Percentiles rank a stretch among this genome's conserved stretches.
Conservation (phyloP, 2,329 filamentous ascomycete genomes). For the Aspergillus hiratsukae region DNA sequence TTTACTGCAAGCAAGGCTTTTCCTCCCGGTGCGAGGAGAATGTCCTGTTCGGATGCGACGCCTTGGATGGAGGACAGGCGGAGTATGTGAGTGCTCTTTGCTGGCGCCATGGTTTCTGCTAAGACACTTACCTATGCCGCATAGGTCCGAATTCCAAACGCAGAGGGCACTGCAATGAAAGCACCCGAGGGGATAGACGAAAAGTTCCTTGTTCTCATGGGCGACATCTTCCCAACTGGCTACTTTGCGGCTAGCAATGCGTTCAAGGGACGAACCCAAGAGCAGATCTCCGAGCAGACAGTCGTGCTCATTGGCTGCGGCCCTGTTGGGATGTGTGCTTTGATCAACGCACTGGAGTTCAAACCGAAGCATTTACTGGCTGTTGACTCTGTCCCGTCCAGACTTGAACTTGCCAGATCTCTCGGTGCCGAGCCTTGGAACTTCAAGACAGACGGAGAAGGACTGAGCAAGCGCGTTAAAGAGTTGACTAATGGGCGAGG, state of each 20-base stretch:
- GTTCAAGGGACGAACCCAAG: slow-evolving; percentile 57
- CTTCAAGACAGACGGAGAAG: slow-evolving; percentile 63
- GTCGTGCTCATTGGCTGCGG: slow-evolving; percentile 82
- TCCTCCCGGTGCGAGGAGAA: slow-evolving; percentile 72
- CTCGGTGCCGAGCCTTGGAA: slow-evolving; percentile 82
- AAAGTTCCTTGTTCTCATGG: slow-evolving; percentile 77
- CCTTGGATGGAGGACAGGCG: slow-evolving; percentile 73
- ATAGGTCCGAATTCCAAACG: slow-evolving; percentile 67
- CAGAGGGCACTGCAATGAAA: slow-evolving; percentile 74
- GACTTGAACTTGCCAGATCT: slow-evolving; percentile 66
- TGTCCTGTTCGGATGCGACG: slow-evolving; percentile 64
- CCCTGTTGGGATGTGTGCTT: slow-evolving; percentile 76
- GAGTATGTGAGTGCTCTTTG: slow-evolving; percentile 55
- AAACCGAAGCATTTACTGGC: slow-evolving; percentile 72
- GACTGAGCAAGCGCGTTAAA: slow-evolving; percentile 64
- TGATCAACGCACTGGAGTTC: slow-evolving; percentile 71
- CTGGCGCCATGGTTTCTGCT: slow-evolving; percentile 10
- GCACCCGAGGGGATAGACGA: slow-evolving; percentile 68
- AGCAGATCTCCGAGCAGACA: slow-evolving; percentile 61
- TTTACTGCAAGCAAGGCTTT: slow-evolving; percentile 74
- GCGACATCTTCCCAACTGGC: slow-evolving; percentile 82
- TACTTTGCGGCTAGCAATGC: slow-evolving; percentile 80
- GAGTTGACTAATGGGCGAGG: slow-evolving; percentile 75
- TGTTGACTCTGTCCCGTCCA: slow-evolving; percentile 70
- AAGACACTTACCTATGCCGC: slow-evolving; percentile 20